Conservation (phyloP, 768 basidiomycete genomes). For the Tulasnella sp. region DNA sequence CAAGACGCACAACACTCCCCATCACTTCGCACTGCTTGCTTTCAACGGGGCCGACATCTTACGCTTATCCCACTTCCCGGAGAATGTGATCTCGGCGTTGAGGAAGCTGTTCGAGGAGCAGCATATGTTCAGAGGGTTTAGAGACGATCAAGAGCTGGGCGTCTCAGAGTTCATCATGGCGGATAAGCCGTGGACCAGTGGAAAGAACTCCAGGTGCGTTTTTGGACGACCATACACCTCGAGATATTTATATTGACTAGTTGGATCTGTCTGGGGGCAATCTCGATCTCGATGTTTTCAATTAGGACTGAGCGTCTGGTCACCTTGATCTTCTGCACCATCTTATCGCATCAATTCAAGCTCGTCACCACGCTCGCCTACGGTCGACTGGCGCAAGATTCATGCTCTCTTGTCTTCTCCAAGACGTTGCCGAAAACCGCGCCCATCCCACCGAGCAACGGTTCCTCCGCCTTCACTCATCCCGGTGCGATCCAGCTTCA, state of each 20-base stretch:
- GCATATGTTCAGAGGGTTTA: not conserved
- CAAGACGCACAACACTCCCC: slow-evolving; percentile 11
- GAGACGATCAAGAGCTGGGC: slow-evolving; percentile 15
- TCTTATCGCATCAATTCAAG: slow-evolving; percentile 12
- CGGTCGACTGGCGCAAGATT: slow-evolving; percentile 16
- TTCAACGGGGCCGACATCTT: slow-evolving; percentile 19
- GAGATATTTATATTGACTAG: too few relatives aligned
- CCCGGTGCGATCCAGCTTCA: not conserved
- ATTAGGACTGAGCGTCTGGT: slow-evolving; percentile 13
- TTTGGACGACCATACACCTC: too few relatives aligned
- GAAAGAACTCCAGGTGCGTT: slow-evolving; percentile 10
- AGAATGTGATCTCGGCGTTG: slow-evolving; percentile 5
- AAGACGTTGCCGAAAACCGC: not conserved
- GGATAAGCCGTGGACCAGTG: not conserved
- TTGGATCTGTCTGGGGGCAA: too few relatives aligned
- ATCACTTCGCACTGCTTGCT: slow-evolving; percentile 15
- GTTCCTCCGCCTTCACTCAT: too few relatives aligned
- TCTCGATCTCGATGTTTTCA: not conserved
- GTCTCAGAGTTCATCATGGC: slow-evolving; percentile 16
- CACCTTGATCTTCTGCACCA: slow-evolving; percentile 12
- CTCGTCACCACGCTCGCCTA: slow-evolving; percentile 13
- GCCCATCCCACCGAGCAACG: not conserved
- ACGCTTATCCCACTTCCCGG: slow-evolving; percentile 17
- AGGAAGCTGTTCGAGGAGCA: slow-evolving; percentile 6
- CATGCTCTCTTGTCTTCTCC: slow-evolving; percentile 13